A percentile compares a stretch with the other conserved stretches of the same genome.
These are phyloP conservation scores for Fragilariopsis cylindrus DNA, from an alignment of 108 stramenopile genomes.

Conservation along the genomic window DNA sequence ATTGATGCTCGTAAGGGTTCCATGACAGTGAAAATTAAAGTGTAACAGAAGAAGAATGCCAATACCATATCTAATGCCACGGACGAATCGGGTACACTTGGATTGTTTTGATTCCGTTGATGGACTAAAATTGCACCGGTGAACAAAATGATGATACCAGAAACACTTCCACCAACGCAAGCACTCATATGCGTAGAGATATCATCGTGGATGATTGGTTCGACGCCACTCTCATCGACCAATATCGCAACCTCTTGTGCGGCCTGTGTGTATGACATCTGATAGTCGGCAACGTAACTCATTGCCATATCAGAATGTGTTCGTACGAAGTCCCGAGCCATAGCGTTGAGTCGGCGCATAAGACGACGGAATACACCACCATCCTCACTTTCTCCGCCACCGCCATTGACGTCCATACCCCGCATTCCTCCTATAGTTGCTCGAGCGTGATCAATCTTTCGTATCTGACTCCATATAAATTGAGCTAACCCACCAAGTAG, in stretches of 20 bases:
- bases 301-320: constrained; percentile 80
- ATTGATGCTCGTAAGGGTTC: constrained; percentile 83
- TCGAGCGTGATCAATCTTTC: constrained; percentile 67
- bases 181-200: constrained; percentile 81
- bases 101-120: constrained; percentile 35
- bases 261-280: constrained; percentile 75
- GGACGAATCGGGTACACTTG: constrained; percentile 39
- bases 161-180: constrained; percentile 56
- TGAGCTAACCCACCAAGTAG: constrained; percentile 82
- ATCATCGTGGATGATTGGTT: constrained; percentile 83
- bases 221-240: constrained; percentile 76
- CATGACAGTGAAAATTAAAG: constrained; percentile 79
- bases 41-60: constrained; percentile 72
- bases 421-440: constrained; percentile 49
- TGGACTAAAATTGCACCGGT: constrained; percentile 57
- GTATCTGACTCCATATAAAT: constrained; percentile 72
- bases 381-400: neutral
- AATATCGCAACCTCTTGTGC: constrained; percentile 77
- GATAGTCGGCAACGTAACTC: constrained; percentile 81
- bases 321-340: constrained; percentile 66
- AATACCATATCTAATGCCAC: constrained; percentile 69
- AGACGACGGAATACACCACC: constrained; percentile 13
- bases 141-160: constrained; percentile 65
- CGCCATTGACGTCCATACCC: constrained; percentile 63
- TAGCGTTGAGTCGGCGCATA: constrained; percentile 28